Conservation (phyloP, 2,329 filamentous ascomycete genomes). For the Talaromyces atroroseus region DNA sequence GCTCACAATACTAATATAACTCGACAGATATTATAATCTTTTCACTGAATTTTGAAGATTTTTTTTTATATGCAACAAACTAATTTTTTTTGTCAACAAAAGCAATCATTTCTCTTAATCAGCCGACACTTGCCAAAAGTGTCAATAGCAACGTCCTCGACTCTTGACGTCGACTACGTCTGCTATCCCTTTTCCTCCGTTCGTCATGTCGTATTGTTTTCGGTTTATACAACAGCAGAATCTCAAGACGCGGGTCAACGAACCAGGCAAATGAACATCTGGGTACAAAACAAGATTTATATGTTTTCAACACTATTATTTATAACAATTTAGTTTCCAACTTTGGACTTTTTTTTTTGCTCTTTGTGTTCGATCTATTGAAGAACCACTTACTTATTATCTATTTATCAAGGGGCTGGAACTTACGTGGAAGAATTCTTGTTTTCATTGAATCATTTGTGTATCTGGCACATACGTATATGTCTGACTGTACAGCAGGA, state of each 20-base stretch:
- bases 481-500: background rate
- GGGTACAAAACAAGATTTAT: background rate
- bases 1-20: conserved; percentile 4
- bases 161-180: background rate
- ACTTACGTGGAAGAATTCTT: conserved; percentile 26
- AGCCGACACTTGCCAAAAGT: background rate
- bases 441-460: background rate
- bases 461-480: conserved; percentile 1
- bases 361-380: conserved; percentile 35
- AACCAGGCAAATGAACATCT: background rate
- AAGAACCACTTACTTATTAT: background rate
- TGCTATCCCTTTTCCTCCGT: background rate
- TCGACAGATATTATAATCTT: conserved; percentile 61
- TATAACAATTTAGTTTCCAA: background rate
- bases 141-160: background rate
- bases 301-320: background rate
- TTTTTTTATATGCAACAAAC: background rate
- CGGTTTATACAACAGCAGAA: background rate
- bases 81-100: background rate
- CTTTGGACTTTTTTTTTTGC: background rate
- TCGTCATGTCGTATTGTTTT: background rate
- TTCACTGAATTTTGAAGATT: conserved; percentile 61
- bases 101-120: background rate
- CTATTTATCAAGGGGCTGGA: conserved; percentile 17
- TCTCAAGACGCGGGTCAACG: background rate